These are phyloP conservation scores for Myxozyma sirexii DNA, from an alignment of 805 yeast species.

Conservation along the genomic window DNA sequence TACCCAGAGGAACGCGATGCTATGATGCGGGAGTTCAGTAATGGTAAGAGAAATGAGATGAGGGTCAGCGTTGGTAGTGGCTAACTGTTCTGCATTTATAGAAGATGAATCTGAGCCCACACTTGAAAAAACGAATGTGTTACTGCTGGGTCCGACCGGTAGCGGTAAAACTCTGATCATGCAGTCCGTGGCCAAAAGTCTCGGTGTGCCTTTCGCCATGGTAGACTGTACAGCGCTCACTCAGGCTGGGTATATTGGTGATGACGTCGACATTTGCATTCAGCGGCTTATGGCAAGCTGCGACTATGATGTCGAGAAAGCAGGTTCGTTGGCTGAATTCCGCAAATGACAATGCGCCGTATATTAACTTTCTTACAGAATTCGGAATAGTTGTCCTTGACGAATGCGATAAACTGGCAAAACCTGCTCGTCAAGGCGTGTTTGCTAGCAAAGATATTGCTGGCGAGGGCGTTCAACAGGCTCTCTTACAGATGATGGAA, in stretches of 20 bases:
- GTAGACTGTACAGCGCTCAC: slow-evolving; percentile 65
- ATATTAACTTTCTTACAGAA: slow-evolving; percentile 44
- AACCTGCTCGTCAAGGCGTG: slow-evolving; percentile 41
- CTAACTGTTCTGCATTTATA: slow-evolving; percentile 17
- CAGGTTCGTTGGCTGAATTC: slow-evolving; percentile 3
- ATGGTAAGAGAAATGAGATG: not conserved
- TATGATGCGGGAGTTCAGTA: not conserved
- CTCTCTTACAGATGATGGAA: slow-evolving; percentile 58
- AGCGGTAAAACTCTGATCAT: slow-evolving; percentile 64
- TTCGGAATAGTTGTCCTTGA: slow-evolving; percentile 63
- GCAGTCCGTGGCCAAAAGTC: slow-evolving; percentile 53
- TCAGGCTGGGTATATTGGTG: slow-evolving; percentile 68
- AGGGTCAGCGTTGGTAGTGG: not conserved
- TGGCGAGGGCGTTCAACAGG: slow-evolving; percentile 69
- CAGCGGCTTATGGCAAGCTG: slow-evolving; percentile 55
- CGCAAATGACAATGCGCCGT: not conserved
- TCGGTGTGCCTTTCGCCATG: slow-evolving; percentile 60
- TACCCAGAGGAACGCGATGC: slow-evolving; percentile 8
- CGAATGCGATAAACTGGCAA: slow-evolving; percentile 61
- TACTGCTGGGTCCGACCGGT: slow-evolving; percentile 63
- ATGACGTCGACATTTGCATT: slow-evolving; percentile 61
- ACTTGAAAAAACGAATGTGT: slow-evolving; percentile 58
- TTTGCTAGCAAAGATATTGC: slow-evolving; percentile 52
- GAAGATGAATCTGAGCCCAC: slow-evolving; percentile 48
- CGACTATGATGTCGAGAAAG: slow-evolving; percentile 52